Evolutionary conservation across 768 basidiomycete species (phyloP).

Genomic region (Kwoniella mangroviensis): DNA sequence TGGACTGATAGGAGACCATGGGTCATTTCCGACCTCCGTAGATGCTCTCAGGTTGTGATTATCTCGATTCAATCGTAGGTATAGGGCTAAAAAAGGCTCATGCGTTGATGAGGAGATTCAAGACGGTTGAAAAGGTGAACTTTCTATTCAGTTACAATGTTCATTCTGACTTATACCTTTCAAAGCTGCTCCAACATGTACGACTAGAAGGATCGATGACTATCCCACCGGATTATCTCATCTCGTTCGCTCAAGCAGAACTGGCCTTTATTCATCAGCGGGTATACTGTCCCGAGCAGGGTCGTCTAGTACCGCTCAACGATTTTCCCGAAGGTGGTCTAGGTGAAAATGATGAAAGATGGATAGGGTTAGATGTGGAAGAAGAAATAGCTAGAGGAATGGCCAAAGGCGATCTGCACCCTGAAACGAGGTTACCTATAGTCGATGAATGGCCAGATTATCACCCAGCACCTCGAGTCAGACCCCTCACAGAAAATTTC

Average conservation of each 20-base stretch:
- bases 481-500: slow-evolving; percentile 30
- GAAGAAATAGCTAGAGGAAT: slow-evolving; percentile 47
- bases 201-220: slow-evolving; percentile 80
- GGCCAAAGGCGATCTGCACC: slow-evolving; percentile 53
- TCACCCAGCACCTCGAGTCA: slow-evolving; percentile 1
- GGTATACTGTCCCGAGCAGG: slow-evolving; percentile 76
- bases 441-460: slow-evolving; percentile 55
- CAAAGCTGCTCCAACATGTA: slow-evolving; percentile 69
- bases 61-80: slow-evolving; percentile 80
- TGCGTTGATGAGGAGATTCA: slow-evolving; percentile 77
- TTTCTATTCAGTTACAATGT: neutral
- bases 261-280: slow-evolving; percentile 90
- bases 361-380: slow-evolving; percentile 52
- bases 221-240: slow-evolving; percentile 76
- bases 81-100: slow-evolving; percentile 94
- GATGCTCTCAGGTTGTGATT: slow-evolving; percentile 59
- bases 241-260: slow-evolving; percentile 79
- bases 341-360: slow-evolving; percentile 42
- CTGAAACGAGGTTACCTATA: slow-evolving; percentile 49
- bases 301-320: slow-evolving; percentile 72
- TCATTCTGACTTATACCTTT: slow-evolving; percentile 1
- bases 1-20: neutral
- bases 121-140: slow-evolving; percentile 73
- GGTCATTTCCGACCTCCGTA: slow-evolving; percentile 9
- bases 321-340: slow-evolving; percentile 62